Evolutionary conservation across 75 land plant genomes (phyloP).

Genomic region (Larix kaempferi): DNA sequence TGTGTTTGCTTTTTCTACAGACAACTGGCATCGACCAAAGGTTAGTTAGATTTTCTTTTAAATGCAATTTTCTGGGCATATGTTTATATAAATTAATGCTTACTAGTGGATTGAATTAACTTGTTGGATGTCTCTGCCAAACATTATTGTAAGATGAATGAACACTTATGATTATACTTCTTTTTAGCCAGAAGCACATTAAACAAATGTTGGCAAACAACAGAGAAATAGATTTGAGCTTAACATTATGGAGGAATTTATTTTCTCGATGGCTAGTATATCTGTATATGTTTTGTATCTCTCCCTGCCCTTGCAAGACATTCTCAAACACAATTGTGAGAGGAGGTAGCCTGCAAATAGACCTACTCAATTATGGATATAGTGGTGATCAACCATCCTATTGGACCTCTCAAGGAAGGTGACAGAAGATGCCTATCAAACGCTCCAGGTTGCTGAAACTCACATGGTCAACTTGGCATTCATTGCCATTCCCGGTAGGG

Average conservation of each 20-base stretch:
- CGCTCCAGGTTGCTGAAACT: too few species aligned
- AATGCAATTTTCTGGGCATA: too few species aligned
- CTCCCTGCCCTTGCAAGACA: too few species aligned
- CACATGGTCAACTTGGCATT: too few species aligned
- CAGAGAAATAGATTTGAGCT: neutral
- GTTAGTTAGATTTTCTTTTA: conserved; percentile 20
- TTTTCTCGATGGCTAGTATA: neutral
- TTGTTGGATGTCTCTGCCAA: neutral
- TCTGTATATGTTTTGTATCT: too few species aligned
- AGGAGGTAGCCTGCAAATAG: too few species aligned
- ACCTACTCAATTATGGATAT: too few species aligned
- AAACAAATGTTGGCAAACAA: neutral
- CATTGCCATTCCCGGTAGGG: too few species aligned
- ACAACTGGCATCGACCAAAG: conserved; percentile 68
- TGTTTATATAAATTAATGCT: neutral
- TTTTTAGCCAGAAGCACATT: neutral
- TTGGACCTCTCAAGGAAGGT: too few species aligned
- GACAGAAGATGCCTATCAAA: too few species aligned
- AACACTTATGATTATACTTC: neutral
- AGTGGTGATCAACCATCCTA: too few species aligned
- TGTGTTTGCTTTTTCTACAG: conserved; percentile 72
- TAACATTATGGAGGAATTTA: neutral
- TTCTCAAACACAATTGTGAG: too few species aligned
- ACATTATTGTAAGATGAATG: neutral
- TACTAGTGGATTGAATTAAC: neutral